Evolutionary conservation across 2,329 filamentous ascomycete species (phyloP), one percentile per base, ranked within the genome.

Genomic region (Fusarium hostae): DNA sequence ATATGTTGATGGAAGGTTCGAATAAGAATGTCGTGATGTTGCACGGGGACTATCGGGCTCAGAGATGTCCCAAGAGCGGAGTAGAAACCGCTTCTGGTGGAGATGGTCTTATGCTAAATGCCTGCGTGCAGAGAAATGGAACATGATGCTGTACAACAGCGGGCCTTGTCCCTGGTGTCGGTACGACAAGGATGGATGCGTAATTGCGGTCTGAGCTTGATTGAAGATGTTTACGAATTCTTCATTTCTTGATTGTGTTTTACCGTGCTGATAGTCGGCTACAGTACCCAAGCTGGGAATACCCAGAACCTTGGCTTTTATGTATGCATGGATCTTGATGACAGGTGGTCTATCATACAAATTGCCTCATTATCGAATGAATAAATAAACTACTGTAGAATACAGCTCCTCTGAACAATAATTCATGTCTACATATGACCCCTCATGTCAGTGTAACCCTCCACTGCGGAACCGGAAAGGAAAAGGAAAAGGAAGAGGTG

Each of bases 101-200:
- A 28, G n/a, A 22, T 58, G 40, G 18, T 32, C 63, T 68, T 41
- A 44, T 62, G 40, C 34, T 48, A 45, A 52, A 41, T 58, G 63
- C 24, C 24, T 35, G 45, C 6, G 22, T 26, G 32, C 48, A 51
- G 32, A 24, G 32, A 37, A 26, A 35, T 35, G 48, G 48, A 37
- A 35, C 22, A 35, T n/a, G 48, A 26, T 37, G 48, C 48, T 30
- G 57, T 34, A 48, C 16, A 51, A 63, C 47, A 43, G 62, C 41
- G 41, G 51, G 54, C 24, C 68, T 65, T 70, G 10, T 72, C 72
- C 71, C 59, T 71, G 66, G 71, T 74, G 66, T 69, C 69, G 72
- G 72, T 66, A 72, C 55, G 44, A 68, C 35, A 43, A 41, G 39
- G 59, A 61, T 50, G n/a, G 28, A 34, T 59, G 30, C n/a, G 24